Conservation (phyloP, 805 yeast species). For the Lachancea dasiensis region DNA sequence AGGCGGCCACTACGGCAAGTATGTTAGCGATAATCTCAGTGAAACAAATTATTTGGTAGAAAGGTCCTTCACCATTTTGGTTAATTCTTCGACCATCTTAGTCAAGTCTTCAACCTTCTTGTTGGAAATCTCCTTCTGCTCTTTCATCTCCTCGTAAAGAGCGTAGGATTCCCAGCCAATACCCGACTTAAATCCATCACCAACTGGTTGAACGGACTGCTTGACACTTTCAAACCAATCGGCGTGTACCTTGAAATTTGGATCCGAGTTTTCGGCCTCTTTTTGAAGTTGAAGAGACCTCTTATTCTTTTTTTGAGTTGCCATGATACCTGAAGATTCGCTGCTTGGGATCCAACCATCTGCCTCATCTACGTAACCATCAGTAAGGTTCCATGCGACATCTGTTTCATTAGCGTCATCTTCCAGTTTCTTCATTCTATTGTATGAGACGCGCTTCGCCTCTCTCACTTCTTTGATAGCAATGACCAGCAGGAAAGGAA, state of each 20-base stretch:
- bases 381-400: slow-evolving; percentile 77
- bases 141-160: slow-evolving; percentile 46
- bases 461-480: slow-evolving; percentile 57
- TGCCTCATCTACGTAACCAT: slow-evolving; percentile 49
- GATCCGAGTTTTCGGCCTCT: slow-evolving; percentile 63
- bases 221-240: slow-evolving; percentile 49
- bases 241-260: slow-evolving; percentile 52
- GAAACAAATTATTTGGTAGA: not conserved
- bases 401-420: slow-evolving; percentile 80
- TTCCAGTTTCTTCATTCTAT: slow-evolving; percentile 52
- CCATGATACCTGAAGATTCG: slow-evolving; percentile 22
- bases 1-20: too few species aligned
- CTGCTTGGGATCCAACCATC: slow-evolving; percentile 29
- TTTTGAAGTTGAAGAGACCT: slow-evolving; percentile 42
- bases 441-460: slow-evolving; percentile 68
- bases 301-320: slow-evolving; percentile 33
- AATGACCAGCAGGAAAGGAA: slow-evolving; percentile 58
- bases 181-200: slow-evolving; percentile 47
- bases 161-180: slow-evolving; percentile 60
- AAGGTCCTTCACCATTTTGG: slow-evolving; percentile 17
- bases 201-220: slow-evolving; percentile 52
- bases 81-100: slow-evolving; percentile 14
- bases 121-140: slow-evolving; percentile 11
- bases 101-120: slow-evolving; percentile 16
- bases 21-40: not conserved